Base-by-base conservation (phyloP, 345 rosid genomes). In the Eutrema yunnanense region DNA sequence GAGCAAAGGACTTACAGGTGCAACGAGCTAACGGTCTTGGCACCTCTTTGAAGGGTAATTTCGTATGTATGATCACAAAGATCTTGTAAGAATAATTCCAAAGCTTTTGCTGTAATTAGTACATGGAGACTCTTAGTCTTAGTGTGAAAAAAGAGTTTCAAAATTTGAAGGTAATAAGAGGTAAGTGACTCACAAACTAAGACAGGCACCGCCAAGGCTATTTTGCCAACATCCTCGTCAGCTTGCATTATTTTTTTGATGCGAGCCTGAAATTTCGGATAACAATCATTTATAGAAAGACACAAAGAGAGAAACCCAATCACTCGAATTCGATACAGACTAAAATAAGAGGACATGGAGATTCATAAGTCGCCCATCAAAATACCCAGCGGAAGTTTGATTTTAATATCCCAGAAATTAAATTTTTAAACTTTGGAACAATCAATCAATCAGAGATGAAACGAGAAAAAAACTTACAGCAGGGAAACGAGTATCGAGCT, bases 211-310 rank as follows among this genome's bases (percentile, higher is more conserved):
- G 98, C 96, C 67, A 86, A 76, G 9, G 98, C 98, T 56, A 93
- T 93, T 84, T 93, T 93, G 81, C 98, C 98, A 52, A 94, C 96
- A 81, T 94, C 99, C 79, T 94, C 99, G 71, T 94, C 99, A 54
- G 97, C 96, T 88, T 94, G 98, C 98, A 94, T 94, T 67, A 94
- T 94, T 75, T 94, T 94, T 54, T 94, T 94, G 27, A 94, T 91
- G 10, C 97, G 88, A 51, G 97, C 96, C 98, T 94, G 91, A 62
- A 72, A n/a, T n/a, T n/a, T n/a, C n/a, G n/a, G n/a, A n/a, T n/a
- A n/a, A n/a, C n/a, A n/a, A n/a, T n/a, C n/a, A n/a, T n/a, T n/a
- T n/a, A n/a, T n/a, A n/a, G n/a, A n/a, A n/a, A n/a, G n/a, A n/a
- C n/a, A n/a, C n/a, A n/a, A n/a, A n/a, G n/a, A n/a, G n/a, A n/a